Percentiles rank a stretch among this genome's conserved stretches.
Conservation (phyloP, 208 protist genomes). For the Leishmania major region DNA sequence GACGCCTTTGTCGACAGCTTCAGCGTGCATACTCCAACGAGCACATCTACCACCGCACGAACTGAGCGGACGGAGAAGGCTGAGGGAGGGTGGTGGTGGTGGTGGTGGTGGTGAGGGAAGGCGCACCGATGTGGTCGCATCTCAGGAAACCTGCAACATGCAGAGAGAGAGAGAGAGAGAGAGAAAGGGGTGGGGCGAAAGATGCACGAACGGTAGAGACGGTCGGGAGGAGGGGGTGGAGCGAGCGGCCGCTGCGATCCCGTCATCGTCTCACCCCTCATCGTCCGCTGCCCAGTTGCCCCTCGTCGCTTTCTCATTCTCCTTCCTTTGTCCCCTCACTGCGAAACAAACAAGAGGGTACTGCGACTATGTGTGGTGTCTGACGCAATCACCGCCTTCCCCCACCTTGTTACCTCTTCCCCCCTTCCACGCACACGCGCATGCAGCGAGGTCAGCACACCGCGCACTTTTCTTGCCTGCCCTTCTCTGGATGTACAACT, state of each 20-base stretch:
- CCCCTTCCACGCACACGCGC: not conserved
- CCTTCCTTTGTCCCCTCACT: not conserved
- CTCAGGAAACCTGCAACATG: not conserved
- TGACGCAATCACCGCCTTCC: not conserved
- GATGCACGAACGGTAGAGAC: not conserved
- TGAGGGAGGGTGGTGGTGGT: not conserved
- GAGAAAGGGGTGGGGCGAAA: too few species aligned
- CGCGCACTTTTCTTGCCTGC: not conserved
- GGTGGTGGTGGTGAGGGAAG: too few species aligned
- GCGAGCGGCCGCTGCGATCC: not conserved
- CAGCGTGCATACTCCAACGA: constrained; percentile 21
- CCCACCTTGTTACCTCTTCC: not conserved
- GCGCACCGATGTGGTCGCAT: not conserved
- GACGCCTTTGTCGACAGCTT: constrained; percentile 13
- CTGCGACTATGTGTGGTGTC: not conserved
- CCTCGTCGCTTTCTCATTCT: not conserved
- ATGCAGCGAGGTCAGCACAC: not conserved
- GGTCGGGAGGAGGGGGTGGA: not conserved
- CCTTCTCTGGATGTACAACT: not conserved
- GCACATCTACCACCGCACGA: not conserved
- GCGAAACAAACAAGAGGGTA: not conserved
- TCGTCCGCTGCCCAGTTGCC: not conserved
- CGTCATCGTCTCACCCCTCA: not conserved
- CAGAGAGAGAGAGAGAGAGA: not conserved
- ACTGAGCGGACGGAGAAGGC: not conserved